A percentile compares a stretch with the other conserved stretches of the same genome.
Evolutionary conservation across 352 stramenopile species (phyloP).

Genomic region (Pythium folliculosum): DNA sequence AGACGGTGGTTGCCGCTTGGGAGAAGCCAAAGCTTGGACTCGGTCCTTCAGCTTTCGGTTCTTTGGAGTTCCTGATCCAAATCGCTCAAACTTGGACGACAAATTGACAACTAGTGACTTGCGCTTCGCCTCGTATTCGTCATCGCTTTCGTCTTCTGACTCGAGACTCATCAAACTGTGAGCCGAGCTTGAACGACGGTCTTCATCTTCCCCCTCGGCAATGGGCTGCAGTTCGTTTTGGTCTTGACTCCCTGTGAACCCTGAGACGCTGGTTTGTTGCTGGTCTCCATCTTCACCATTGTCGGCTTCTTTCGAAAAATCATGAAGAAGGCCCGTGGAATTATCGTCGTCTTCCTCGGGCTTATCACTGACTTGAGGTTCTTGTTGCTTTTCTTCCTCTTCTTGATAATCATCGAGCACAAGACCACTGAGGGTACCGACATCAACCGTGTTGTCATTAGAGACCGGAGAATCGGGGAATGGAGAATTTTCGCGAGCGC

Average conservation of each 20-base stretch:
- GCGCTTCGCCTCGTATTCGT: slow-evolving; percentile 46
- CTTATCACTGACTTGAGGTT: neutral
- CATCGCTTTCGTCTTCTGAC: slow-evolving; percentile 57
- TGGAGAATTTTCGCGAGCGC: slow-evolving; percentile 27
- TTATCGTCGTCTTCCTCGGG: slow-evolving; percentile 13
- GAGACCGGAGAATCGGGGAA: slow-evolving; percentile 32
- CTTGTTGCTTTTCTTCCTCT: slow-evolving; percentile 10
- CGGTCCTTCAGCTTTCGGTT: neutral
- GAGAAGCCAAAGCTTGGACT: neutral
- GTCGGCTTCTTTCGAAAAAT: slow-evolving; percentile 34
- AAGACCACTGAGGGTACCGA: slow-evolving; percentile 60
- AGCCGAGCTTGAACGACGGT: slow-evolving; percentile 36
- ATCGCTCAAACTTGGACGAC: slow-evolving; percentile 68
- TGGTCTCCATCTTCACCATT: slow-evolving; percentile 21
- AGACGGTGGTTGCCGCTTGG: neutral
- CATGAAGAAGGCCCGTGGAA: slow-evolving; percentile 21
- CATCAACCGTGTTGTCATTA: slow-evolving; percentile 64
- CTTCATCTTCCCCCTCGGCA: slow-evolving; percentile 62
- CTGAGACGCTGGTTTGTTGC: neutral
- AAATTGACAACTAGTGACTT: slow-evolving; percentile 76
- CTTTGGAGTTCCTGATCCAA: slow-evolving; percentile 37
- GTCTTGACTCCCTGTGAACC: slow-evolving; percentile 15
- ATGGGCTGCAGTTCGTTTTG: slow-evolving; percentile 63
- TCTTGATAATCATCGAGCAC: slow-evolving; percentile 48
- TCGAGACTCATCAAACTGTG: slow-evolving; percentile 84